Conservation (phyloP, 2,329 filamentous ascomycete species). For the Cordyceps cateniannulata region DNA sequence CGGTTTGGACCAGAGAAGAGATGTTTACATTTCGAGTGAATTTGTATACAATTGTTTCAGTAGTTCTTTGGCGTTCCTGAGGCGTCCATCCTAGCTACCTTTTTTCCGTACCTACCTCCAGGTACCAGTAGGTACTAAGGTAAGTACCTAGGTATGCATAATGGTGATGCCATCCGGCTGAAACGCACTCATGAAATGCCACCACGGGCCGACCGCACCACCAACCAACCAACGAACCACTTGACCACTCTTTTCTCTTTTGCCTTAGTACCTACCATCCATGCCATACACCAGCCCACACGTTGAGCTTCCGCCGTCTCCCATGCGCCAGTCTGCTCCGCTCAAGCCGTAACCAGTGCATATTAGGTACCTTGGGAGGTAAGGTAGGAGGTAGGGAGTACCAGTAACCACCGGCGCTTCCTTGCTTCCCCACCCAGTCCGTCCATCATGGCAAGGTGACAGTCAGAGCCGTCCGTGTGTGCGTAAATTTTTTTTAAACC, state of each 20-base stretch:
- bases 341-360: neutral
- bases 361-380: no score
- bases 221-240: neutral
- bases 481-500: neutral
- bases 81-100: no score
- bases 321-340: neutral
- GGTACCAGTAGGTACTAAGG: no score
- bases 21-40: neutral
- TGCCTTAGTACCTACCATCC: neutral
- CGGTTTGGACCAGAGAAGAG: no score
- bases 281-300: neutral
- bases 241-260: neutral
- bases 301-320: neutral
- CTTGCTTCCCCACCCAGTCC: slow-evolving; percentile 6
- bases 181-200: neutral
- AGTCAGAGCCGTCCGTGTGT: neutral
- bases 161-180: neutral
- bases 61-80: neutral
- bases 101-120: neutral
- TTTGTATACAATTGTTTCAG: neutral
- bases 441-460: slow-evolving; percentile 12
- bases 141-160: neutral
- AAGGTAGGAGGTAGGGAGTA: no score
- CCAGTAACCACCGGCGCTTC: slow-evolving; percentile 1
- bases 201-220: neutral